These are phyloP conservation scores for Eucommia ulmoides DNA, from an alignment of 257 asterid species.

Conservation along the genomic window DNA sequence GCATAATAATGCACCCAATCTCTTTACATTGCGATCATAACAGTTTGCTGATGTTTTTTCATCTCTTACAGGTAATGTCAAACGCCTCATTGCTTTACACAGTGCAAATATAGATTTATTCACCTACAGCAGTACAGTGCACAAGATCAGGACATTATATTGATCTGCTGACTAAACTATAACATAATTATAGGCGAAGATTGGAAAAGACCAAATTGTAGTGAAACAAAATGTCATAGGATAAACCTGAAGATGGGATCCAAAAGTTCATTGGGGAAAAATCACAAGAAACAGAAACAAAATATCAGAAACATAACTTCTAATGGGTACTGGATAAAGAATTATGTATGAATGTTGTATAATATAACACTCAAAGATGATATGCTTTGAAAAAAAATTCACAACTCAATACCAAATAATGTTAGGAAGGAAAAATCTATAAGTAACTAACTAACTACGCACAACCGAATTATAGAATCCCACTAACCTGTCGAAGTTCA, in stretches of 20 bases:
- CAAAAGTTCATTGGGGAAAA: neutral
- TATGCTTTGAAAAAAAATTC: neutral
- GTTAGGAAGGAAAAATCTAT: neutral
- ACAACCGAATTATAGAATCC: conserved; percentile 3
- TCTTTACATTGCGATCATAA: conserved; percentile 26
- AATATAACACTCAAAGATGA: neutral
- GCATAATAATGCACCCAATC: conserved; percentile 51
- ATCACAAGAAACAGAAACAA: neutral
- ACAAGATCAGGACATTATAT: conserved; percentile 19
- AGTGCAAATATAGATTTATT: conserved; percentile 54
- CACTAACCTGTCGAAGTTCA: conserved; percentile 93
- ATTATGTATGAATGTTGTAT: too few species aligned
- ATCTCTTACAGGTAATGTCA: conserved; percentile 20
- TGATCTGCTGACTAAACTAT: too few species aligned
- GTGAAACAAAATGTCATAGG: conserved; percentile 4
- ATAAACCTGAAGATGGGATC: conserved; percentile 3
- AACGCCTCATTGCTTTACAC: conserved; percentile 60
- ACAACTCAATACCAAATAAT: neutral
- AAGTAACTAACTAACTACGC: too few species aligned
- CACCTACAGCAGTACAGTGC: conserved; percentile 46
- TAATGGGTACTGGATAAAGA: too few species aligned
- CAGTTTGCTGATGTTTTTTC: conserved; percentile 20
- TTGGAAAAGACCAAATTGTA: conserved; percentile 1
- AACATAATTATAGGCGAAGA: too few species aligned
- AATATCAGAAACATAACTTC: neutral